Conservation (phyloP, 2,329 filamentous ascomycete genomes). For the Pestalotiopsis sp. region DNA sequence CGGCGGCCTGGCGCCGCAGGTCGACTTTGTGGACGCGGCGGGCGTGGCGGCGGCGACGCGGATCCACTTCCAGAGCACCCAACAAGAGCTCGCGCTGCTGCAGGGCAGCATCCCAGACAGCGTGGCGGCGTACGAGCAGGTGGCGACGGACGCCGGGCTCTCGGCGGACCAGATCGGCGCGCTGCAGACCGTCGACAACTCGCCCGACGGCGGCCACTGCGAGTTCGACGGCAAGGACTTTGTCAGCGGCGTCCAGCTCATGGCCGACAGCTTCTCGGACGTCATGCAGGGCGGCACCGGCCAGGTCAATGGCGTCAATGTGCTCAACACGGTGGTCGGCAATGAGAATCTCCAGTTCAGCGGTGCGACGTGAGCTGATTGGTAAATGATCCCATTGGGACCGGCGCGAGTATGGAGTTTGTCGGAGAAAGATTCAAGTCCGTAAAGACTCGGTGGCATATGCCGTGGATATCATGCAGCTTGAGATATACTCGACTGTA, state of each 20-base stretch:
- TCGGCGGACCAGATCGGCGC: slow-evolving; percentile 44
- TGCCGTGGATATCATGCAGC: too few relatives aligned
- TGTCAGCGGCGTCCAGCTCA: slow-evolving; percentile 57
- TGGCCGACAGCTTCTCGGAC: slow-evolving; percentile 52
- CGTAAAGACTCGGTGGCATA: too few relatives aligned
- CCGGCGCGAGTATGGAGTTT: too few relatives aligned
- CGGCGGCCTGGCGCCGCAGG: slow-evolving; percentile 55
- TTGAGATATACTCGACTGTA: too few relatives aligned
- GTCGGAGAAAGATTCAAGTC: too few relatives aligned
- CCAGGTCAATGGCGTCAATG: slow-evolving; percentile 48
- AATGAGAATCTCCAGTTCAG: slow-evolving; percentile 48
- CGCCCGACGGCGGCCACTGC: slow-evolving; percentile 58
- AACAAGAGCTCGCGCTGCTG: slow-evolving; percentile 49
- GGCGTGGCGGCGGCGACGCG: slow-evolving; percentile 46
- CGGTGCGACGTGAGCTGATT: slow-evolving; percentile 13
- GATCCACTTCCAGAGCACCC: slow-evolving; percentile 59
- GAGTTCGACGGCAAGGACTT: slow-evolving; percentile 58
- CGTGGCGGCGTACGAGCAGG: slow-evolving; percentile 51
- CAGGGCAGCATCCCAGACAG: slow-evolving; percentile 52
- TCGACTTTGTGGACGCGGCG: slow-evolving; percentile 39
- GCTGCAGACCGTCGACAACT: slow-evolving; percentile 59
- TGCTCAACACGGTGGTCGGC: slow-evolving; percentile 49
- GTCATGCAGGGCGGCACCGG: slow-evolving; percentile 56
- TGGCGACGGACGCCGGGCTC: slow-evolving; percentile 46
- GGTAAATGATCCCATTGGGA: not conserved